Evolutionary conservation across 1,284 basidiomycete genomes (phyloP).

Genomic region (Rhizoctonia solani): DNA sequence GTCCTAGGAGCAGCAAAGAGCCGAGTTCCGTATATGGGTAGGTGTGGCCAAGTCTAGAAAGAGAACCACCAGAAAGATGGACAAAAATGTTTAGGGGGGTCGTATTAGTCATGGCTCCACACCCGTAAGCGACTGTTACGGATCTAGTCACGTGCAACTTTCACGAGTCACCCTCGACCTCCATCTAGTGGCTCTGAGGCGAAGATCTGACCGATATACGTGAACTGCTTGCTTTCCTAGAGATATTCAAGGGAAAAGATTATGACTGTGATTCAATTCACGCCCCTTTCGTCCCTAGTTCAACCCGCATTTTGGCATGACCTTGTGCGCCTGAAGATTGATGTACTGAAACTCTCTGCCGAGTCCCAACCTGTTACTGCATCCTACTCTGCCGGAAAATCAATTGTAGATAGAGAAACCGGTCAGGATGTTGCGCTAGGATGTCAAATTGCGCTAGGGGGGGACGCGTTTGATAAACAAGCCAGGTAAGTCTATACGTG

Average conservation of each 20-base stretch:
- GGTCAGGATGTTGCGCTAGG: slow-evolving; percentile 65
- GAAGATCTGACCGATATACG: background rate
- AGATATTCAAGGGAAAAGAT: background rate
- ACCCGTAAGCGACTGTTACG: too few species aligned
- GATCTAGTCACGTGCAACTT: background rate
- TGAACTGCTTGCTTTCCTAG: background rate
- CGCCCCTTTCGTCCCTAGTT: slow-evolving; percentile 83
- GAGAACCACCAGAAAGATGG: too few species aligned
- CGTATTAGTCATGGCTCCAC: background rate
- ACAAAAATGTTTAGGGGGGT: background rate
- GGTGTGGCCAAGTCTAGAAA: too few species aligned
- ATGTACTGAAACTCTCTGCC: slow-evolving; percentile 85
- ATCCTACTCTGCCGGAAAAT: slow-evolving; percentile 71
- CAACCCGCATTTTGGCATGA: slow-evolving; percentile 94
- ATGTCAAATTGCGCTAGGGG: slow-evolving; percentile 62
- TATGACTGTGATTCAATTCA: slow-evolving; percentile 70
- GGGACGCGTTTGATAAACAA: slow-evolving; percentile 59
- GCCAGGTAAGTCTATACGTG: slow-evolving; percentile 46
- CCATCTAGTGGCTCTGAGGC: slow-evolving; percentile 2
- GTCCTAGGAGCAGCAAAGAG: too few species aligned
- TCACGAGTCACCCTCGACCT: slow-evolving; percentile 17
- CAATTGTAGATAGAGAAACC: slow-evolving; percentile 74
- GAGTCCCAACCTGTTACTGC: slow-evolving; percentile 66
- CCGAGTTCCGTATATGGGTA: too few species aligned
- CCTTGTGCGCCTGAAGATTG: slow-evolving; percentile 87